Evolutionary conservation across 345 rosid genomes (phyloP).

Genomic region (Heritiera littoralis): DNA sequence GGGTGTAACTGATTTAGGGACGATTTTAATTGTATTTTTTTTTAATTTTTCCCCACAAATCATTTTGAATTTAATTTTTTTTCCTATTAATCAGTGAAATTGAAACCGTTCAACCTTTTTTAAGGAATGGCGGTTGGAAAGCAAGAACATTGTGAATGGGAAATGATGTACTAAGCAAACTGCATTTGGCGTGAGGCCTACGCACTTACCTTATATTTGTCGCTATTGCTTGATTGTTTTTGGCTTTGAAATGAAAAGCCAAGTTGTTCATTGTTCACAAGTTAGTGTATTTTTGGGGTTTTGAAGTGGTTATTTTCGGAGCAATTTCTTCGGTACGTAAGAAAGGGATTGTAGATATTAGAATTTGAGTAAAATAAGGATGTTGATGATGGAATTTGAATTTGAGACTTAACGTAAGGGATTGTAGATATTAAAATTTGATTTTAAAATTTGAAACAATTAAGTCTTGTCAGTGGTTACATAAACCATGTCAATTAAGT

Average conservation of each 20-base stretch:
- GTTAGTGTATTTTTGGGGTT: background rate
- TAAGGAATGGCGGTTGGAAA: conserved; percentile 33
- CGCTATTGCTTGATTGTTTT: background rate
- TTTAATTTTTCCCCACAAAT: background rate
- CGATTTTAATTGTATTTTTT: conserved; percentile 19
- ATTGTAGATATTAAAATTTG: too few relatives aligned
- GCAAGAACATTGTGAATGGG: conserved; percentile 39
- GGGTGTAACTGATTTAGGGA: conserved; percentile 36
- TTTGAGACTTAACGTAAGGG: too few relatives aligned
- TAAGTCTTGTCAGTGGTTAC: too few relatives aligned
- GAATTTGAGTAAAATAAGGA: too few relatives aligned
- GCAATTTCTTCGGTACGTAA: background rate
- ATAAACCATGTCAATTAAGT: too few relatives aligned
- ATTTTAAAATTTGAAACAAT: too few relatives aligned
- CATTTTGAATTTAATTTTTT: background rate
- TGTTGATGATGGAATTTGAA: too few relatives aligned
- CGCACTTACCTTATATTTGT: background rate
- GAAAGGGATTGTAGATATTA: too few relatives aligned
- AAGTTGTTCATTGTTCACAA: background rate
- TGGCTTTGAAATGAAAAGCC: background rate
- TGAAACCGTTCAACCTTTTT: conserved; percentile 26
- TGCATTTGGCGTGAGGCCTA: conserved; percentile 23
- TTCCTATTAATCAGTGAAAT: background rate
- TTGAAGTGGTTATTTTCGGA: background rate
- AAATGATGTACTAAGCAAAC: background rate